Conservation (phyloP, 106 monocot species). For the Narthecium ossifragum region DNA sequence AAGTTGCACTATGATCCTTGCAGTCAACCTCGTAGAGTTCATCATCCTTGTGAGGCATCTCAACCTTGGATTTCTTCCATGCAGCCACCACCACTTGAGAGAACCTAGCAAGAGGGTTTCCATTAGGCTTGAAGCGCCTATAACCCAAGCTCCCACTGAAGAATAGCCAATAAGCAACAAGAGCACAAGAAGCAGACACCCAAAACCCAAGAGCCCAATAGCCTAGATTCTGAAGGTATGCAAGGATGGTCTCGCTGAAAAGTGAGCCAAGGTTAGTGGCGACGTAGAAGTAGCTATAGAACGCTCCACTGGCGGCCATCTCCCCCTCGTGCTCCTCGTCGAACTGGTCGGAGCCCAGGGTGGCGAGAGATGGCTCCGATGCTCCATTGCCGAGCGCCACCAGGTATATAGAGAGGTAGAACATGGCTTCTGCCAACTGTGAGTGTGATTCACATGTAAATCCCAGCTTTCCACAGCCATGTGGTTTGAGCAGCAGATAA, state of each 20-base stretch:
- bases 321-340: constrained; percentile 12
- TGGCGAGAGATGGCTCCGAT: constrained; percentile 10
- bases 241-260: constrained; percentile 11
- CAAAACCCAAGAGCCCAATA: constrained; percentile 14
- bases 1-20: neutral
- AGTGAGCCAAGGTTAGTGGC: constrained; percentile 20
- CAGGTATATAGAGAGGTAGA: constrained; percentile 21
- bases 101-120: constrained; percentile 14
- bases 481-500: constrained; percentile 11
- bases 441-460: constrained; percentile 7
- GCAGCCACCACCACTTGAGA: constrained; percentile 18
- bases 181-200: constrained; percentile 8
- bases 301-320: neutral
- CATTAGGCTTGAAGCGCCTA: constrained; percentile 10
- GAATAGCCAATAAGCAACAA: constrained; percentile 6
- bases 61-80: constrained; percentile 12
- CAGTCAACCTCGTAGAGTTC: neutral
- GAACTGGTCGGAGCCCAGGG: constrained; percentile 17
- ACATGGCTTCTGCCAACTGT: constrained; percentile 8
- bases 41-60: constrained; percentile 1
- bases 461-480: constrained; percentile 8
- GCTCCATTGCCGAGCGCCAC: constrained; percentile 17
- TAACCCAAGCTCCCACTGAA: constrained; percentile 6
- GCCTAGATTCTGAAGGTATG: constrained; percentile 15
- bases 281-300: constrained; percentile 23